Evolutionary conservation across 2,329 filamentous ascomycete genomes (phyloP).

Genomic region (Cercospora zeina): DNA sequence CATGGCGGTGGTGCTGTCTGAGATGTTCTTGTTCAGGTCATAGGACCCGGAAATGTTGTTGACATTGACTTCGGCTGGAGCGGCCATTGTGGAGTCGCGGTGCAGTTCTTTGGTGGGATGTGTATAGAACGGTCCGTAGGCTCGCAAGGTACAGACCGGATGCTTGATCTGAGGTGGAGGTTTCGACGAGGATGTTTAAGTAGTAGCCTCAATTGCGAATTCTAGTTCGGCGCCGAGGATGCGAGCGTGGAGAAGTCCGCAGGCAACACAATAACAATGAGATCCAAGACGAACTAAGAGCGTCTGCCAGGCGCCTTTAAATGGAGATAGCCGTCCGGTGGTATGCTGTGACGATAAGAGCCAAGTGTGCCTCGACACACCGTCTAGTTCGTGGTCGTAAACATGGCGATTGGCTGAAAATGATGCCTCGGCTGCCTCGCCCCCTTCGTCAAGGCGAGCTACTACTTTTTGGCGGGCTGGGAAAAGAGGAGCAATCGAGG

Average conservation of each 20-base stretch:
- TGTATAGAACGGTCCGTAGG: constrained; percentile 14
- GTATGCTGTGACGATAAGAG: not conserved
- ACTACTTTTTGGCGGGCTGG: constrained; percentile 5
- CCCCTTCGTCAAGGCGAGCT: constrained; percentile 1
- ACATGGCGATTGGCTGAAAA: not conserved
- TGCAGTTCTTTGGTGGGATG: not conserved
- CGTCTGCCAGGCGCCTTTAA: not conserved
- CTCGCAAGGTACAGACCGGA: constrained; percentile 19
- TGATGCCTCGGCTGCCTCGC: constrained; percentile 13
- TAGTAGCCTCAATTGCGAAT: not conserved
- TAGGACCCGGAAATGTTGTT: constrained; percentile 69
- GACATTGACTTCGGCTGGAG: constrained; percentile 65
- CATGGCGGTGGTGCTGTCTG: constrained; percentile 66
- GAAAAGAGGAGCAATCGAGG: constrained; percentile 15
- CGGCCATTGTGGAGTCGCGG: constrained; percentile 61
- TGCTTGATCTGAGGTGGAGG: not conserved
- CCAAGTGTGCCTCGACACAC: constrained; percentile 1
- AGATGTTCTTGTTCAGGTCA: constrained; percentile 74
- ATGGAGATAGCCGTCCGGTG: constrained; percentile 11
- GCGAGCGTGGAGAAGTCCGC: constrained; percentile 14
- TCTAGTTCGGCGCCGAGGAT: constrained; percentile 9
- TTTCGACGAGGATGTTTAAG: constrained; percentile 4
- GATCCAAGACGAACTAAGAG: constrained; percentile 6
- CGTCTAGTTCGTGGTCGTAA: not conserved
- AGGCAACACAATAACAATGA: constrained; percentile 10